Base-by-base conservation (phyloP, 441 rosid genomes). In the Populus hybrid region DNA sequence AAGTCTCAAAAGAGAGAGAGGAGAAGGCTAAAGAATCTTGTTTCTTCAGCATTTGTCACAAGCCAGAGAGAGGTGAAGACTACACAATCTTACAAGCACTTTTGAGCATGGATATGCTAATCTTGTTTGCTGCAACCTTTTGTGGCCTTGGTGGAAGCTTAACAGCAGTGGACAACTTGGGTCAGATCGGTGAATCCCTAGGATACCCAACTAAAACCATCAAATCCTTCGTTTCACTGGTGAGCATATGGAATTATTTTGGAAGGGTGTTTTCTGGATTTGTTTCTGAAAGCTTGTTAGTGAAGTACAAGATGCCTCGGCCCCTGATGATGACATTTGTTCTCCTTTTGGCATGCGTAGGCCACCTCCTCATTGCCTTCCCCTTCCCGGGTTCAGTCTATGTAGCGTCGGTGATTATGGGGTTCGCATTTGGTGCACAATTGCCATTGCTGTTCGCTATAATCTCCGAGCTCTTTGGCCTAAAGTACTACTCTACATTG, bases 221-320 rank as follows among this genome's bases (percentile, higher is more conserved):
- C 2, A 87, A 86, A 35, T 75, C 95, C 1, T 91, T 92, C 70
- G 90, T 95, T 70, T 95, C 99, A 1, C 87, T 95, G 8, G 97
- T 93, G 3, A 95, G 99, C 87, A 92, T 95, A 75, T 95, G 98
- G 98, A 93, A 91, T 72, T 95, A 87, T 79, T 93, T 92, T 4
- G 98, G 99, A 50, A 84, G 98, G 74, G 93, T 95, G 0, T 92
- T 91, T 76, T 73, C 98, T 0, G 99, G 98, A 8, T 95, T 89
- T 72, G 92, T 95, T 67, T 95, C 98, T 0, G 98, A 95, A 77
- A 67, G 75, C 68, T 76, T 95, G 23, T 82, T 93, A 0, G 81
- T 79, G 12, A 90, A 85, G 74, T 87, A 87, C 80, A 90, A 87
- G 76, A 30, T 89, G 21, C 98, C 98, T 0, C 81, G 97, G 35